Conservation (phyloP, 768 basidiomycete genomes). For the Psilocybe cubensis region DNA sequence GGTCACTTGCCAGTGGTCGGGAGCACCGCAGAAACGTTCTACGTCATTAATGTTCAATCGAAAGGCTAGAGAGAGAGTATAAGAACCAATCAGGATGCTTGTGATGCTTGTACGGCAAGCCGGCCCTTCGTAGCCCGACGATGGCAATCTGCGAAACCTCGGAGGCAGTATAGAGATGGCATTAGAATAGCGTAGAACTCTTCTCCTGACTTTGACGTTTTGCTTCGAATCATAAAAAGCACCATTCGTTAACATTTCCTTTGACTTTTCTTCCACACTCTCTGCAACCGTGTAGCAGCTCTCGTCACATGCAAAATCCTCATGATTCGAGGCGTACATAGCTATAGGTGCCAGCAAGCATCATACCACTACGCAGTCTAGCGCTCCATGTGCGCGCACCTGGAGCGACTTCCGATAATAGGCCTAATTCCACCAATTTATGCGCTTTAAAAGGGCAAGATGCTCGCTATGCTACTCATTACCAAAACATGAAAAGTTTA, state of each 20-base stretch:
- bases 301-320: conserved; percentile 6
- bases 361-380: neutral
- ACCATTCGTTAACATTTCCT: neutral
- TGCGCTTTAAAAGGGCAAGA: neutral
- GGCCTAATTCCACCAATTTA: neutral
- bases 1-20: no score
- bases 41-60: no score
- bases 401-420: no score
- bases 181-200: no score
- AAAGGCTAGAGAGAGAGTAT: no score
- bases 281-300: neutral
- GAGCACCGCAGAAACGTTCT: no score
- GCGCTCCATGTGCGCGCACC: neutral
- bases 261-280: neutral
- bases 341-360: conserved; percentile 3
- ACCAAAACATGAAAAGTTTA: conserved; percentile 6
- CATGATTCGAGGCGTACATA: neutral
- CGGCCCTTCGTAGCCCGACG: no score
- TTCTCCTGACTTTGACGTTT: neutral
- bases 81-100: no score
- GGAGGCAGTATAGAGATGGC: no score
- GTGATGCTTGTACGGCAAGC: no score
- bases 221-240: neutral
- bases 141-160: no score
- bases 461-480: neutral